Percentiles rank a stretch among this genome's conserved stretches.
phyloP scores from a whole-genome alignment of 2,329 filamentous ascomycete species.

The Gaeumannomyces tritici region DNA sequence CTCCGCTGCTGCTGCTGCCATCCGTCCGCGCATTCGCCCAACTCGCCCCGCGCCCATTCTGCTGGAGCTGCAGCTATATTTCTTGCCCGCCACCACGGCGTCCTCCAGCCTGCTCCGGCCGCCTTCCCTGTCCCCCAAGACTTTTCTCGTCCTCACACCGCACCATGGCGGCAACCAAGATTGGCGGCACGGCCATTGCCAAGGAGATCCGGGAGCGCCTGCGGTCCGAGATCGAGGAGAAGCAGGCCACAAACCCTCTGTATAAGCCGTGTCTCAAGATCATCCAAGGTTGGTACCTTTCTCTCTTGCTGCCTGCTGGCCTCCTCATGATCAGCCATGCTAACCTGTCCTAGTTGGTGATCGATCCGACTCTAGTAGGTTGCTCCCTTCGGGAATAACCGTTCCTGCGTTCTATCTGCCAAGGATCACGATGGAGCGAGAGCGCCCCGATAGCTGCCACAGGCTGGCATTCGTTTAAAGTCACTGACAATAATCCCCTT shows the following conservation, averaged over 20 bases:
- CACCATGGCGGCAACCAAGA: slow-evolving; percentile 79
- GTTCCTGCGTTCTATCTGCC: neutral
- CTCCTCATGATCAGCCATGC: neutral
- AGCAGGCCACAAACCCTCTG: slow-evolving; percentile 73
- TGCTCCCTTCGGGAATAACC: neutral
- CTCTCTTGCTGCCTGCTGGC: slow-evolving; percentile 5
- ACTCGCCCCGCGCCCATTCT: neutral
- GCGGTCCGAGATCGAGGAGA: slow-evolving; percentile 68
- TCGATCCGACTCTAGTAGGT: slow-evolving; percentile 80
- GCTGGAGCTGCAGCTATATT: neutral
- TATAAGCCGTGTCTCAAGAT: slow-evolving; percentile 90
- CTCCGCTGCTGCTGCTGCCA: neutral
- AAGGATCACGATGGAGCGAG: neutral
- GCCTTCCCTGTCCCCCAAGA: neutral
- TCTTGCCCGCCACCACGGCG: neutral
- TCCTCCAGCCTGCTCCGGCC: neutral
- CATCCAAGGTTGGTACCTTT: slow-evolving; percentile 63
- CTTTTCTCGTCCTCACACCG: slow-evolving; percentile 37
- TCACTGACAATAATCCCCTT: neutral
- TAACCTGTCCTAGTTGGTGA: slow-evolving; percentile 59
- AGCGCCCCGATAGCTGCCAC: neutral
- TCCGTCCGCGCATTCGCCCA: neutral
- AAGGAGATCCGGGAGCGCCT: slow-evolving; percentile 81
- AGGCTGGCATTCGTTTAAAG: neutral
- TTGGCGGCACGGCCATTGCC: slow-evolving; percentile 93